phyloP scores from a whole-genome alignment of 2,329 filamentous ascomycete species.

The Phaeophleospora eucalypticola region DNA sequence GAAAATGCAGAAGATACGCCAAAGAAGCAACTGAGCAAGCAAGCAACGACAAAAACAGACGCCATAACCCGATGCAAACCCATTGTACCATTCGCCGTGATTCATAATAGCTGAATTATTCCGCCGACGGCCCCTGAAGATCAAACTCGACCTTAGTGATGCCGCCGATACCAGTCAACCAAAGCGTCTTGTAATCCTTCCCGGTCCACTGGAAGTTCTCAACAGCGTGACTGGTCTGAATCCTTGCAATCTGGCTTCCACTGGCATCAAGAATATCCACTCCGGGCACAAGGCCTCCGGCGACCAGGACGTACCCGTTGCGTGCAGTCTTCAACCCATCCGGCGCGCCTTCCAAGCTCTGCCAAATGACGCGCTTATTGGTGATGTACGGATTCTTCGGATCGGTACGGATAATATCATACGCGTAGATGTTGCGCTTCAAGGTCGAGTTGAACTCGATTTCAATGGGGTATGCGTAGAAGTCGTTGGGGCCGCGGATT shows the following conservation, averaged over 20 bases:
- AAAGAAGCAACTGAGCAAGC: too few species aligned
- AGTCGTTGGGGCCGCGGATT: too few species aligned
- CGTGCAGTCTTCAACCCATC: constrained; percentile 21
- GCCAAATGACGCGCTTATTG: constrained; percentile 19
- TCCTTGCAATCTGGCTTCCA: constrained; percentile 19
- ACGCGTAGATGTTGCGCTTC: too few species aligned
- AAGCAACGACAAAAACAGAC: too few species aligned
- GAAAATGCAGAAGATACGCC: too few species aligned
- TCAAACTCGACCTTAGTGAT: constrained; percentile 18
- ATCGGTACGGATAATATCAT: constrained; percentile 16
- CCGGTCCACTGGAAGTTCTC: constrained; percentile 23
- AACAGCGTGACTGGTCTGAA: constrained; percentile 17
- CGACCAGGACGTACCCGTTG: constrained; percentile 19
- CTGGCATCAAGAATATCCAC: constrained; percentile 19
- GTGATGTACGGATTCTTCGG: constrained; percentile 16
- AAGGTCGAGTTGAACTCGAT: too few species aligned
- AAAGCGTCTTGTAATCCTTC: constrained; percentile 12
- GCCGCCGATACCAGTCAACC: constrained; percentile 18
- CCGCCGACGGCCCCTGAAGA: too few species aligned
- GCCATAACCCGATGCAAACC: too few species aligned
- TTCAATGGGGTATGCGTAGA: too few species aligned
- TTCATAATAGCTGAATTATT: too few species aligned
- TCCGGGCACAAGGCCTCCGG: constrained; percentile 19
- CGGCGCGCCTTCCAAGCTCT: constrained; percentile 14
- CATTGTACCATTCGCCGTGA: too few species aligned